Evolutionary conservation across 768 basidiomycete genomes (phyloP).

Genomic region (Trametes cubensis): DNA sequence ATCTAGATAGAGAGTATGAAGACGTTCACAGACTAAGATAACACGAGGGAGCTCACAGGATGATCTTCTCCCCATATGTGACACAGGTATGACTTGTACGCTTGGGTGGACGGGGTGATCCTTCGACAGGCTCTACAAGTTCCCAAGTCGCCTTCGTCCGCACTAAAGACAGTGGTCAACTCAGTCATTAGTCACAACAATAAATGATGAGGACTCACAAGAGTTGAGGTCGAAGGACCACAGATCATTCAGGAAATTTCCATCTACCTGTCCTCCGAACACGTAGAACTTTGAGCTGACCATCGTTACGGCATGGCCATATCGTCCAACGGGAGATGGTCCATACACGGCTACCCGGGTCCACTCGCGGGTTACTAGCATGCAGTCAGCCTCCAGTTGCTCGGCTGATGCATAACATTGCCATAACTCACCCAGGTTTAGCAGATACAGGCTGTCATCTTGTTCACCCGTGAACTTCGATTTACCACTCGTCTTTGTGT

Average conservation of each 20-base stretch:
- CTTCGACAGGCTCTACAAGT: conserved; percentile 58
- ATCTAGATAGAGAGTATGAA: conserved; percentile 51
- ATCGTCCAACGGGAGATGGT: conserved; percentile 81
- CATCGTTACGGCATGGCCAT: conserved; percentile 96
- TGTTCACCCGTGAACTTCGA: conserved; percentile 69
- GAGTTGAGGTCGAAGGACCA: conserved; percentile 97
- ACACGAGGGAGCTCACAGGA: conserved; percentile 59
- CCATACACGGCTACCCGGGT: conserved; percentile 81
- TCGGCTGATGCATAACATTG: not conserved
- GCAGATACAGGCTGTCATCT: conserved; percentile 90
- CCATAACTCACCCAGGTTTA: conserved; percentile 79
- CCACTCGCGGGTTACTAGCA: conserved; percentile 90
- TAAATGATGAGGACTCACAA: conserved; percentile 51
- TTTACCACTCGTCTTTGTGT: conserved; percentile 80
- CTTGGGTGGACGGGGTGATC: conserved; percentile 68
- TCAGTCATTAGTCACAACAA: no score
- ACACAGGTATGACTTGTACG: conserved; percentile 93
- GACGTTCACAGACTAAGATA: not conserved
- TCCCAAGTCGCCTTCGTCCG: conserved; percentile 88
- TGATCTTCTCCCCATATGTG: conserved; percentile 78
- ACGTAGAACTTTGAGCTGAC: conserved; percentile 88
- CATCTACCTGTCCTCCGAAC: conserved; percentile 96
- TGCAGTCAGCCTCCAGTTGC: not conserved
- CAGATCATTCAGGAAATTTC: conserved; percentile 91
- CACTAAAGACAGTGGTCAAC: conserved; percentile 47